Base-by-base conservation (phyloP, 495 filamentous ascomycete species). In the Podospora pseudocomata region DNA sequence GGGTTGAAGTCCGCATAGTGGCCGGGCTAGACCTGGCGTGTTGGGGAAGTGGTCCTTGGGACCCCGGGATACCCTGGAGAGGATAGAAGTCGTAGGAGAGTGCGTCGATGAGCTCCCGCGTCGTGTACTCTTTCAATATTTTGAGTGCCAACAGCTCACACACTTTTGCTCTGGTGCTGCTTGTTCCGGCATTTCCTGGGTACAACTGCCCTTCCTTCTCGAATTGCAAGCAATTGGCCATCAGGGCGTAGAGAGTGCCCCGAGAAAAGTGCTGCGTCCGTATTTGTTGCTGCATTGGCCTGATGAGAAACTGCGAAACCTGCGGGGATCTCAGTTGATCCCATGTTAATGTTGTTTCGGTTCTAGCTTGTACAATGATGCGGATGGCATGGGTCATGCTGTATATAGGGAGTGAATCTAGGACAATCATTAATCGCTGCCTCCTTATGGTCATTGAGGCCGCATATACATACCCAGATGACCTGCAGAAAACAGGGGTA, bases 171-270 rank as follows among this genome's bases (percentile, higher is more conserved):
- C 93, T 84, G 16, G 94, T 96, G 65, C 85, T 88, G 75, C 87
- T 92, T 15, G 90, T 89, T 32, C 93, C 92, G 63, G 91, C 88
- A 72, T 91, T 96, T 53, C 90, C 92, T 0, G 91, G 92, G 73
- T 93, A 90, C 64, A 88, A 69, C 55, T 93, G 89, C 19, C 87
- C 86, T 77, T 98, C 94, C 78, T 95, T 96, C 69, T 86, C 84
- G 80, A 97, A 98, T 77, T 97, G 94, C 39, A 97, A 82, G 71
- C 92, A 94, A 74, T 98, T 98, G 26, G 92, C 92, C 85, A 97
- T 89, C 68, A 98, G 78, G 3, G 92, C 91, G 79, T 96, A 98
- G 44, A 97, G 75, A 2, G 92, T 95, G 13, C 90, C 94, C 55
- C 90, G 87, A 16, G 90, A 92, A 71, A 96, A 92, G 77, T 96